These are phyloP conservation scores for Xylaria telfairii DNA, from an alignment of 495 filamentous ascomycete species.

Conservation along the genomic window DNA sequence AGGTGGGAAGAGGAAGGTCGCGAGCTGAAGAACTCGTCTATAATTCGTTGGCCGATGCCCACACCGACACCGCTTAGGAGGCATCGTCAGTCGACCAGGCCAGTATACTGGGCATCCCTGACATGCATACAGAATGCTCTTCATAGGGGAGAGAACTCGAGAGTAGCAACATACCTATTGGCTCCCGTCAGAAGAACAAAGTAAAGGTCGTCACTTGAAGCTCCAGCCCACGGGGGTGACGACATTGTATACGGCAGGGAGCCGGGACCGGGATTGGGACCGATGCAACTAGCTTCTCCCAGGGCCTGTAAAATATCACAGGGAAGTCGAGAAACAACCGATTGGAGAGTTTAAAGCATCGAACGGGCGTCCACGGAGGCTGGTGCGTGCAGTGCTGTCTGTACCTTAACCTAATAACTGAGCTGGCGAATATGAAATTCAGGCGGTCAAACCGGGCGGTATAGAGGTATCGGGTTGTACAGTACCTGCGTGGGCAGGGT, in stretches of 20 bases:
- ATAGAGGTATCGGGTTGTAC: neutral
- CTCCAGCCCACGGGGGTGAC: conserved; percentile 57
- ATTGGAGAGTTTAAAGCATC: neutral
- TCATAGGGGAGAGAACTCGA: neutral
- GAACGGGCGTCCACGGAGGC: neutral
- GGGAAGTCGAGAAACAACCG: neutral
- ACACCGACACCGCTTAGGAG: conserved; percentile 82
- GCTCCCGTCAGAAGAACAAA: conserved; percentile 73
- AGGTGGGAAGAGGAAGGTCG: conserved; percentile 67
- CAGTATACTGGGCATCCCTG: neutral
- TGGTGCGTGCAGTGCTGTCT: neutral
- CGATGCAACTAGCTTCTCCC: neutral
- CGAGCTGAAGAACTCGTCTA: conserved; percentile 83
- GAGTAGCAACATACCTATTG: conserved; percentile 63
- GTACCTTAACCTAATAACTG: neutral
- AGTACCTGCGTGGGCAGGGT: too few species aligned
- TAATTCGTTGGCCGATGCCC: conserved; percentile 82
- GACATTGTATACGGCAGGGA: conserved; percentile 38
- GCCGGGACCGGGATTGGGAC: too few species aligned
- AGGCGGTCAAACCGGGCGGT: conserved; percentile 12
- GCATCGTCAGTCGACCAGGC: conserved; percentile 26
- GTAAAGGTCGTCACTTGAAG: conserved; percentile 51
- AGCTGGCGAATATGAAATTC: neutral
- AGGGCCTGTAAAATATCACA: neutral
- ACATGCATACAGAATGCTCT: neutral